Evolutionary conservation across 2,329 filamentous ascomycete species (phyloP), one percentile per base, ranked within the genome.

Genomic region (Canariomyces notabilis): DNA sequence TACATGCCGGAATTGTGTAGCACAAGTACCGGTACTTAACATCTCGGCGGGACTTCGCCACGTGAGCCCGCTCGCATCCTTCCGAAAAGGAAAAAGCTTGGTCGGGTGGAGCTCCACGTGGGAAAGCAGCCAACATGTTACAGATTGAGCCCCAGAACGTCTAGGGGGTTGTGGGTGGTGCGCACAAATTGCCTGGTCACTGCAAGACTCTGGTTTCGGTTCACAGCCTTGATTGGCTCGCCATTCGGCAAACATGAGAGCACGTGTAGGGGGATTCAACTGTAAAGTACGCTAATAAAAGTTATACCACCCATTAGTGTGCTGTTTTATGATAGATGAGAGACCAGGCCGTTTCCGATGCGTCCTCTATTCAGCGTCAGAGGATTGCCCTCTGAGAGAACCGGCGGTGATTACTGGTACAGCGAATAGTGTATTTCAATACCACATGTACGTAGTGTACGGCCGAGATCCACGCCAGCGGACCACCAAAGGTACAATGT

Each of bases 1-100:
- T 21, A 37, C 22, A 19, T 22, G 23, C 18, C 12, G 21, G 29
- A 12, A 42, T 23, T 6, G n/a, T 19, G 6, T 26, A 12, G 18
- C 29, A 19, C 3, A n/a, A 35, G 50, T 52, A 52, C 43, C 21
- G 41, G 44, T 52, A 52, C 50, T 31, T 29, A n/a, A n/a, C n/a
- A n/a, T n/a, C 12, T 20, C 12, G 21, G 15, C 46, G 46, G 49
- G 42, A 49, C 40, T 41, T 33, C 41, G 46, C 50, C 50, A 52
- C 50, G 50, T 52, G 50, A 46, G 31, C 37, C 26, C 42, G 22
- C 31, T 37, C 37, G 21, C 38, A 36, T 36, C 22, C 39, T 44
- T 32, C 36, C 26, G 33, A 37, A 37, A 23, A 23, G 33, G 19
- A 26, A 16, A 21, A 34, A 37, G 32, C 11, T 12, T 37, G 23